Evolutionary conservation across 208 protist species (phyloP).

Genomic region (Acanthamoeba polyphaga): DNA sequence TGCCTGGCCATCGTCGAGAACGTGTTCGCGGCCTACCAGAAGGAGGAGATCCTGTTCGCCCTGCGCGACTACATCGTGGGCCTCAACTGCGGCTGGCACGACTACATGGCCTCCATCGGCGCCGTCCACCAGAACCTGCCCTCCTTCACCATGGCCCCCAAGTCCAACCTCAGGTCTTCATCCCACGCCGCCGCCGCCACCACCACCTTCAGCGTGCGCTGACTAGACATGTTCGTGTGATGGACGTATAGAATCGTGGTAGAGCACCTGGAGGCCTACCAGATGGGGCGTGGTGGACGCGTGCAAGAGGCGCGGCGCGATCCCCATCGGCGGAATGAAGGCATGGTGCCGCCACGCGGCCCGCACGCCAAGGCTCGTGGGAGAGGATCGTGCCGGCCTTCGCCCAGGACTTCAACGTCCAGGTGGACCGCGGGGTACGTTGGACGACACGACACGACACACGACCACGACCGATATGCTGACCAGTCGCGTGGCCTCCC

Average conservation of each 20-base stretch:
- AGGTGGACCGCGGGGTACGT: slow-evolving; percentile 31
- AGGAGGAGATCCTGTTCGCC: slow-evolving; percentile 68
- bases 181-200: neutral
- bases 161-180: slow-evolving; percentile 54
- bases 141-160: slow-evolving; percentile 59
- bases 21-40: slow-evolving; percentile 65
- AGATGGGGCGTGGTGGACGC: slow-evolving; percentile 66
- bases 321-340: slow-evolving; percentile 73
- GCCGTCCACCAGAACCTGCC: slow-evolving; percentile 65
- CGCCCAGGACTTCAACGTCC: slow-evolving; percentile 56
- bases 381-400: slow-evolving; percentile 56
- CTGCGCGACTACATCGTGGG: slow-evolving; percentile 60
- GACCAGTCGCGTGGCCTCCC: too few relatives aligned
- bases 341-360: slow-evolving; percentile 50
- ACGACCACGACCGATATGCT: too few relatives aligned
- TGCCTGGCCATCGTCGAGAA: slow-evolving; percentile 73
- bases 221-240: neutral
- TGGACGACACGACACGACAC: too few relatives aligned
- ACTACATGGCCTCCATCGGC: slow-evolving; percentile 70
- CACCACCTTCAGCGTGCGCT: neutral
- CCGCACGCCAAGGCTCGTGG: neutral
- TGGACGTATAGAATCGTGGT: slow-evolving; percentile 21
- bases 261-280: slow-evolving; percentile 72
- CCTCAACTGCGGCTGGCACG: slow-evolving; percentile 72
- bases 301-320: slow-evolving; percentile 50